phyloP scores from a whole-genome alignment of 805 yeast genomes.

The Saturnispora hagleri region DNA sequence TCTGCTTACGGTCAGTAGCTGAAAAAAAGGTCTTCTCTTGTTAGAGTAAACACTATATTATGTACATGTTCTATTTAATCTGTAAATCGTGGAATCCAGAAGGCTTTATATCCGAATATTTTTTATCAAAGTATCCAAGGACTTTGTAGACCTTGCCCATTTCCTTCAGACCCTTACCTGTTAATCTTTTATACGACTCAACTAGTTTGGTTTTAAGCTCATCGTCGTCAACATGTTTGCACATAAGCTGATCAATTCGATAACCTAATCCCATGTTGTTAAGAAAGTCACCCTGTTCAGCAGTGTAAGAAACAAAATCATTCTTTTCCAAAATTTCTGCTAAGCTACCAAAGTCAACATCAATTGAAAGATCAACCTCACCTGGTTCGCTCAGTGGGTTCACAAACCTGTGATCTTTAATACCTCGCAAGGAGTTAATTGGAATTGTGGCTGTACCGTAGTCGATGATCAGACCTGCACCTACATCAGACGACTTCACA shows the following conservation, averaged over 20 bases:
- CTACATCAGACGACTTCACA: conserved; percentile 30
- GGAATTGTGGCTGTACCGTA: conserved; percentile 67
- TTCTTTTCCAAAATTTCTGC: conserved; percentile 26
- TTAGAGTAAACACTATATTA: not conserved
- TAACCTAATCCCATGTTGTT: conserved; percentile 67
- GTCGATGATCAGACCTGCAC: conserved; percentile 68
- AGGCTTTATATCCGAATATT: conserved; percentile 37
- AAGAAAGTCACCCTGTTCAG: conserved; percentile 72
- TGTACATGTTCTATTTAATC: not conserved
- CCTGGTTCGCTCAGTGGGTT: conserved; percentile 74
- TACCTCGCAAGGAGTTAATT: conserved; percentile 64
- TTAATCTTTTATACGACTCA: conserved; percentile 51
- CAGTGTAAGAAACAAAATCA: conserved; percentile 18
- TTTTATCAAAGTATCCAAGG: conserved; percentile 35
- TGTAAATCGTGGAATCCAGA: conserved; percentile 44
- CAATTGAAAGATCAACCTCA: conserved; percentile 70
- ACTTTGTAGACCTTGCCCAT: conserved; percentile 79
- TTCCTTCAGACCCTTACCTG: conserved; percentile 46
- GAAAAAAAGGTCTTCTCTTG: not conserved
- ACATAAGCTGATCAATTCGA: conserved; percentile 48
- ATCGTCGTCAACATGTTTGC: conserved; percentile 34
- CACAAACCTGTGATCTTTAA: conserved; percentile 60
- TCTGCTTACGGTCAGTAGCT: not conserved
- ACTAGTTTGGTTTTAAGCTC: conserved; percentile 41
- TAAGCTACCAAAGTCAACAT: conserved; percentile 70